Base-by-base conservation (phyloP, 345 rosid species). In the Camelina sativa region DNA sequence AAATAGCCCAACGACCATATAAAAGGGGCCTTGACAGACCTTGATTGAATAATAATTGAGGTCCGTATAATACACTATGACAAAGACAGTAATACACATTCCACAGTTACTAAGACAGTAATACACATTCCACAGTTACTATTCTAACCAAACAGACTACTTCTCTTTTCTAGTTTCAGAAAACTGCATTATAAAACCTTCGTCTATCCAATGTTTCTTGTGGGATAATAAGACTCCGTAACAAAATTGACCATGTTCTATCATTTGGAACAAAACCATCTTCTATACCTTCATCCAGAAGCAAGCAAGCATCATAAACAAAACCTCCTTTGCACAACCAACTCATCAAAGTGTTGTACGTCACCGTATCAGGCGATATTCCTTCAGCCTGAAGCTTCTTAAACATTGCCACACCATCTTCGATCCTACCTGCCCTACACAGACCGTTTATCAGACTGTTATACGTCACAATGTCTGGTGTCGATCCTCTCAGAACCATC, bases 381-480 rank as follows among this genome's bases (percentile, higher is more conserved):
- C 92, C 91, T 85, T 91, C 98, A 82, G 13, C 69, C 54, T 82
- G 80, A 50, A 93, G 77, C 77, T 83, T 87, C 11, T 82, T 81
- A 62, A 89, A 89, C 77, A 91, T 83, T 75, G 75, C 79, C 63
- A 87, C 44, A 65, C 92, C 98, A 79, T 91, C 91, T 51, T 23
- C 67, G 5, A 83, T 73, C 72, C 85, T 84, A 55, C 89, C 86
- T 7, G 50, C 80, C 74, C 80, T 87, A 76, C 98, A 91, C 11
- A 91, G 71, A 71, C 98, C 96, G 65, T 93, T 88, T 17, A 93
- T 87, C 57, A 93, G 76, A 79, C 85, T 91, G 72, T 93, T 93
- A 77, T 86, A 91, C 40, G 91, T 89, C 59, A 88, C 91, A 64
- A 93, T 83, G 61, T 91, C 97, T 11, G 96, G 97, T 6, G 84